Conservation (phyloP, 1,139 yeast species). For the Taphrina pruni region DNA sequence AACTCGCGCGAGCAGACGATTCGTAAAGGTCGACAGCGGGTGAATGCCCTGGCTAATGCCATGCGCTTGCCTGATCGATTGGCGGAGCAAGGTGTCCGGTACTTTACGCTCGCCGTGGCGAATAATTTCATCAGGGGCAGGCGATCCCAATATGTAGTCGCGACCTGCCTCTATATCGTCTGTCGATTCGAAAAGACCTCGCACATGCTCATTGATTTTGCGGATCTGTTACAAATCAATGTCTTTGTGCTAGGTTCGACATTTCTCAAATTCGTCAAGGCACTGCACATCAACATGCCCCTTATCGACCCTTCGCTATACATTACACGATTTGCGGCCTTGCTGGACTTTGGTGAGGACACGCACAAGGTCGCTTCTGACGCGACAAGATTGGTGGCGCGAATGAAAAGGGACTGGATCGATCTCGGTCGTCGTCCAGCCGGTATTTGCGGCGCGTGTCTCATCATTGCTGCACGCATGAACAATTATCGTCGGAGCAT, state of each 20-base stretch:
- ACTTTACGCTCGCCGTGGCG: slow-evolving; percentile 85
- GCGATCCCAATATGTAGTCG: slow-evolving; percentile 89
- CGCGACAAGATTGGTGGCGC: slow-evolving; percentile 81
- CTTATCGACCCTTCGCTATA: slow-evolving; percentile 92
- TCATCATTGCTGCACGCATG: slow-evolving; percentile 92
- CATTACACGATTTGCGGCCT: slow-evolving; percentile 91
- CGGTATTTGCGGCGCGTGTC: slow-evolving; percentile 97
- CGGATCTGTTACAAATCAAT: slow-evolving; percentile 84
- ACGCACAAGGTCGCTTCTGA: slow-evolving; percentile 76
- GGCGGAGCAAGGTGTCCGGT: slow-evolving; percentile 82
- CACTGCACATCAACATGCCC: slow-evolving; percentile 74
- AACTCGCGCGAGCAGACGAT: slow-evolving; percentile 86
- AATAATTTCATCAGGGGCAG: slow-evolving; percentile 94
- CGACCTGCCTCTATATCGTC: slow-evolving; percentile 92
- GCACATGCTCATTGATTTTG: slow-evolving; percentile 94
- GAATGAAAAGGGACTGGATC: slow-evolving; percentile 96
- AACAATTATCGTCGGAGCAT: slow-evolving; percentile 90
- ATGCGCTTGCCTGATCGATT: slow-evolving; percentile 81
- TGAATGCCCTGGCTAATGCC: slow-evolving; percentile 71
- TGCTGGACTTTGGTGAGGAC: slow-evolving; percentile 69
- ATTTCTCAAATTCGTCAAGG: slow-evolving; percentile 84
- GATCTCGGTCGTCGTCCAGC: slow-evolving; percentile 97
- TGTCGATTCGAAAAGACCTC: slow-evolving; percentile 90
- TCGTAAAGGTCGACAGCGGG: slow-evolving; percentile 30
- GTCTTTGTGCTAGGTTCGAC: slow-evolving; percentile 97